Evolutionary conservation across 78 protist genomes (phyloP).

Genomic region (Salpingoeca rosetta): DNA sequence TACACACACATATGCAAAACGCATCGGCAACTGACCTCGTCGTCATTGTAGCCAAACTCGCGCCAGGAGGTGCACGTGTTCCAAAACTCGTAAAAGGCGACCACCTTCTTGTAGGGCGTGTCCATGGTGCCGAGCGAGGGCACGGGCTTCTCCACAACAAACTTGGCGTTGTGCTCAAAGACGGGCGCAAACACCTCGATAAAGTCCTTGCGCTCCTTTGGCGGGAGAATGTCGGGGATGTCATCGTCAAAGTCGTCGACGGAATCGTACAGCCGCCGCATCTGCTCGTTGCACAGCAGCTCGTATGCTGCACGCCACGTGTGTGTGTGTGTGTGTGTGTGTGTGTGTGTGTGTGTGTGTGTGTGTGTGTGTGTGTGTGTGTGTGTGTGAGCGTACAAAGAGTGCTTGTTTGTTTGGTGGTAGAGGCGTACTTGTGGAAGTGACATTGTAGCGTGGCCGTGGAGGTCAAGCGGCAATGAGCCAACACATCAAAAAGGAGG

Average conservation of each 20-base stretch:
- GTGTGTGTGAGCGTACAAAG: no score
- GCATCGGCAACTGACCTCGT: no score
- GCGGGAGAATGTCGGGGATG: neutral
- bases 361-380: no score
- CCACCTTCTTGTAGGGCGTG: neutral
- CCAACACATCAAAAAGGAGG: no score
- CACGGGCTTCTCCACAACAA: neutral
- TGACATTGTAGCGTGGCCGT: no score
- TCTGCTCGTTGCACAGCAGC: neutral
- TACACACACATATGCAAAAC: no score
- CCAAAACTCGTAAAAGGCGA: neutral
- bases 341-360: no score
- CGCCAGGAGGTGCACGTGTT: neutral
- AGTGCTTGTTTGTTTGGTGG: no score
- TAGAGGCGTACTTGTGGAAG: no score
- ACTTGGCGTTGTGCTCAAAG: neutral
- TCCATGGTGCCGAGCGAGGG: neutral
- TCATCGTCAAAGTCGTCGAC: neutral
- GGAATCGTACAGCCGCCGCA: neutral
- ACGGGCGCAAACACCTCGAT: neutral
- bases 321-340: no score
- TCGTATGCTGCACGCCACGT: neutral
- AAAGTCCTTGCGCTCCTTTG: neutral
- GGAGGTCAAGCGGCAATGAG: no score
- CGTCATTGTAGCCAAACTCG: neutral